Conservation (phyloP, 208 protist species). For the Leishmania lainsoni region DNA sequence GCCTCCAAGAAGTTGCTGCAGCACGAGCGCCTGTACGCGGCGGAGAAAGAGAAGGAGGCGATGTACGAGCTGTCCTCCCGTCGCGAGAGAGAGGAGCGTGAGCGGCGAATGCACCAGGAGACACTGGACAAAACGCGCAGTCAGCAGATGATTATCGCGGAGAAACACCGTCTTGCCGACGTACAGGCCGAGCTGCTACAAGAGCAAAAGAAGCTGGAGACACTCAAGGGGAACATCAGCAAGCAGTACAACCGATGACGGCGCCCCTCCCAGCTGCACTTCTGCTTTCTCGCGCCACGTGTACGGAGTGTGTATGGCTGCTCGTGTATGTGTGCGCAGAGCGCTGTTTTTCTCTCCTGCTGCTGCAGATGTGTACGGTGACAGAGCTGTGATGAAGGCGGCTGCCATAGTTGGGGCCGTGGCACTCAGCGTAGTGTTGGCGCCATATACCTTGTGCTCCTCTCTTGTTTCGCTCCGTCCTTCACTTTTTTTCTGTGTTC, state of each 20-base stretch:
- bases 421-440: not conserved
- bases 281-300: slow-evolving; percentile 1
- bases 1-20: slow-evolving; percentile 30
- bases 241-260: slow-evolving; percentile 50
- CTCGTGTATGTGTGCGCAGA: not conserved
- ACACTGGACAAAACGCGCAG: slow-evolving; percentile 43
- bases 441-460: not conserved
- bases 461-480: not conserved
- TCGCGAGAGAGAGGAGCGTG: slow-evolving; percentile 53
- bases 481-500: not conserved
- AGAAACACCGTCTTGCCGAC: slow-evolving; percentile 47
- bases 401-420: not conserved
- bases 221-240: slow-evolving; percentile 62
- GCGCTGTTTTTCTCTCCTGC: not conserved
- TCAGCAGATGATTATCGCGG: slow-evolving; percentile 48
- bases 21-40: slow-evolving; percentile 34
- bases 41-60: slow-evolving; percentile 63
- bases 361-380: not conserved
- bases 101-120: slow-evolving; percentile 50
- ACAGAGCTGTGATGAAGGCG: not conserved
- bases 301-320: not conserved
- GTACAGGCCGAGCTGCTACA: slow-evolving; percentile 47
- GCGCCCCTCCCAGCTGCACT: not conserved
- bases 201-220: slow-evolving; percentile 43
- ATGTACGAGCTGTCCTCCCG: slow-evolving; percentile 42